These are phyloP conservation scores for Penicillium manginii DNA, from an alignment of 495 filamentous ascomycete species.

Conservation along the genomic window DNA sequence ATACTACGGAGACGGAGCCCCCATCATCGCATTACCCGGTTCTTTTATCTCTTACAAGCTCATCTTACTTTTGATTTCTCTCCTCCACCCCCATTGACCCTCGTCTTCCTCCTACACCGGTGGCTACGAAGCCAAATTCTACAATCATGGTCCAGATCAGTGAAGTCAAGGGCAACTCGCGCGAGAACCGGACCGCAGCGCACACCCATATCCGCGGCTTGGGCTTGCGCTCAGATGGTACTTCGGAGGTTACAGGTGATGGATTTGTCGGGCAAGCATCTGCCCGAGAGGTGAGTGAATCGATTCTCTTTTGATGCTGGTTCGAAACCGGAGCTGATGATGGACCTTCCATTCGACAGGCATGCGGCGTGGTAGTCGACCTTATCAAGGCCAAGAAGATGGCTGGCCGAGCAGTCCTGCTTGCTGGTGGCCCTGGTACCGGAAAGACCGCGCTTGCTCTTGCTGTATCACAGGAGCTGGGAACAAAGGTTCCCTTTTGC, in stretches of 20 bases:
- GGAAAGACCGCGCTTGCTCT: conserved; percentile 96
- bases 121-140: conserved; percentile 35
- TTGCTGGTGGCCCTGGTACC: conserved; percentile 91
- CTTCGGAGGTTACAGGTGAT: conserved; percentile 71
- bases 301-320: not conserved
- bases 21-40: conserved; percentile 19
- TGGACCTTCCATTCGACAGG: conserved; percentile 48
- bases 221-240: conserved; percentile 80
- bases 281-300: conserved; percentile 74
- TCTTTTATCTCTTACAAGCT: conserved; percentile 17
- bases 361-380: conserved; percentile 92
- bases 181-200: conserved; percentile 92
- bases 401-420: conserved; percentile 89
- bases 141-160: conserved; percentile 86
- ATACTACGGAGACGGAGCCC: conserved; percentile 10
- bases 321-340: conserved; percentile 6
- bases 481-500: conserved; percentile 96
- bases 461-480: conserved; percentile 92
- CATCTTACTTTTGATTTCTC: conserved; percentile 1
- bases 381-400: conserved; percentile 95
- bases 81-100: conserved; percentile 8
- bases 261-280: conserved; percentile 89
- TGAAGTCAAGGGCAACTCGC: conserved; percentile 92
- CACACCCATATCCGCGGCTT: conserved; percentile 97
- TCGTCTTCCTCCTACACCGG: conserved; percentile 3